Evolutionary conservation across 1,284 basidiomycete species (phyloP).

Genomic region (Cryptococcus maquisensis): DNA sequence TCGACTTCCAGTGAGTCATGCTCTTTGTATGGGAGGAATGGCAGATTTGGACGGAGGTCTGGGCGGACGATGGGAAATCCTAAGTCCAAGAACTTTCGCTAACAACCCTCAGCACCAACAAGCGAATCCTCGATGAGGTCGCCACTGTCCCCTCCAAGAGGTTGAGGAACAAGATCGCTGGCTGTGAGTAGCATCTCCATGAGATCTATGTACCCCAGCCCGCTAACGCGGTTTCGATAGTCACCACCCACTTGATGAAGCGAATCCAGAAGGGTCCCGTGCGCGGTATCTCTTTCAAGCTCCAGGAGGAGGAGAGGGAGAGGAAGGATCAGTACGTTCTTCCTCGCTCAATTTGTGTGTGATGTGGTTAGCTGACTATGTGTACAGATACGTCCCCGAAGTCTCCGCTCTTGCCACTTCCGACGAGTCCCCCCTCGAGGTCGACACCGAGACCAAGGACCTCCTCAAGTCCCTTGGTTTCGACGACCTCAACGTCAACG

Average conservation of each 20-base stretch:
- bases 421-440: constrained; percentile 64
- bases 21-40: constrained; percentile 1
- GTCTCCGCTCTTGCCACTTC: constrained; percentile 86
- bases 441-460: constrained; percentile 90
- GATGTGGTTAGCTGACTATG: neutral
- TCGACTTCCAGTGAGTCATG: constrained; percentile 76
- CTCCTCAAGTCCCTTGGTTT: constrained; percentile 87
- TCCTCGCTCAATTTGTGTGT: neutral
- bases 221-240: constrained; percentile 15
- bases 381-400: constrained; percentile 73
- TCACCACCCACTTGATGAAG: constrained; percentile 99
- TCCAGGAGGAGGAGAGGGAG: constrained; percentile 99
- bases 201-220: neutral
- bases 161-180: constrained; percentile 98
- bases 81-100: constrained; percentile 2
- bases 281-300: constrained; percentile 99
- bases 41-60: neutral
- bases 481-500: constrained; percentile 72
- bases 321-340: constrained; percentile 77
- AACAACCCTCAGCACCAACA: constrained; percentile 68
- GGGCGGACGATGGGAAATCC: neutral
- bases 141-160: constrained; percentile 98
- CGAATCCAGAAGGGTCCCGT: constrained; percentile 99
- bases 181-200: constrained; percentile 53
- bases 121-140: constrained; percentile 99